Percentiles rank a stretch among this genome's conserved stretches.
These are phyloP conservation scores for Austroboletus novae-zelandiae DNA, from an alignment of 1,284 basidiomycete genomes.

Conservation along the genomic window DNA sequence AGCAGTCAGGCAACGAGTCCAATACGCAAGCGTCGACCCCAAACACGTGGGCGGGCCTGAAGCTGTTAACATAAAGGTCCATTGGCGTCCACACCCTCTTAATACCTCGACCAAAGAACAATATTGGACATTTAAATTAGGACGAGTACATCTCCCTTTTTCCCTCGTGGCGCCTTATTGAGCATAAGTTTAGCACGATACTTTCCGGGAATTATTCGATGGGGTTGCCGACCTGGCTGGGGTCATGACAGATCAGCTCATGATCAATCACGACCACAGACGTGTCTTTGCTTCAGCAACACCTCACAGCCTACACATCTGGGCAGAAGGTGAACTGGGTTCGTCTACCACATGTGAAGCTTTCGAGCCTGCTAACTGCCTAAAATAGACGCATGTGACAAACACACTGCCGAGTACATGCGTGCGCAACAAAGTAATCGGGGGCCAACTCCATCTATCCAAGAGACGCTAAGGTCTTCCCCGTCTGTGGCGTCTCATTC, in stretches of 20 bases:
- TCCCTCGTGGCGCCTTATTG: background rate
- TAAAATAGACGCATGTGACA: slow-evolving; percentile 59
- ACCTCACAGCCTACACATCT: slow-evolving; percentile 61
- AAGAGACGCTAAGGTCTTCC: slow-evolving; percentile 11
- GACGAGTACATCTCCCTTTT: slow-evolving; percentile 44
- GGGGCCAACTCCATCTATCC: slow-evolving; percentile 25
- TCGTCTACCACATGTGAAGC: slow-evolving; percentile 18
- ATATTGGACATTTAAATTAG: slow-evolving; percentile 52
- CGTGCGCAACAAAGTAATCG: slow-evolving; percentile 39
- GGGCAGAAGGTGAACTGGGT: slow-evolving; percentile 66
- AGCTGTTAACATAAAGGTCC: slow-evolving; percentile 50
- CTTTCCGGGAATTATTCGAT: slow-evolving; percentile 59
- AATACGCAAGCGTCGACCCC: slow-evolving; percentile 14
- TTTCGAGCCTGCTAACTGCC: slow-evolving; percentile 9
- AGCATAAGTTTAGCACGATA: slow-evolving; percentile 48
- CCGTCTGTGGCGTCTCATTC: slow-evolving; percentile 24
- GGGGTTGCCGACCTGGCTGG: slow-evolving; percentile 57
- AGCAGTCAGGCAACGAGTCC: slow-evolving; percentile 31
- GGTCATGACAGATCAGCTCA: slow-evolving; percentile 47
- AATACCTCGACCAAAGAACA: slow-evolving; percentile 39
- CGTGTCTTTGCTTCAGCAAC: slow-evolving; percentile 66
- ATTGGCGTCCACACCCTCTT: slow-evolving; percentile 63
- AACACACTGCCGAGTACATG: slow-evolving; percentile 58
- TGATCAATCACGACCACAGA: slow-evolving; percentile 56
- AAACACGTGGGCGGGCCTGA: slow-evolving; percentile 38